A percentile compares a stretch with the other conserved stretches of the same genome.
These are phyloP conservation scores for Aschersonia sp. DNA, from an alignment of 2,329 filamentous ascomycete species.

Conservation along the genomic window DNA sequence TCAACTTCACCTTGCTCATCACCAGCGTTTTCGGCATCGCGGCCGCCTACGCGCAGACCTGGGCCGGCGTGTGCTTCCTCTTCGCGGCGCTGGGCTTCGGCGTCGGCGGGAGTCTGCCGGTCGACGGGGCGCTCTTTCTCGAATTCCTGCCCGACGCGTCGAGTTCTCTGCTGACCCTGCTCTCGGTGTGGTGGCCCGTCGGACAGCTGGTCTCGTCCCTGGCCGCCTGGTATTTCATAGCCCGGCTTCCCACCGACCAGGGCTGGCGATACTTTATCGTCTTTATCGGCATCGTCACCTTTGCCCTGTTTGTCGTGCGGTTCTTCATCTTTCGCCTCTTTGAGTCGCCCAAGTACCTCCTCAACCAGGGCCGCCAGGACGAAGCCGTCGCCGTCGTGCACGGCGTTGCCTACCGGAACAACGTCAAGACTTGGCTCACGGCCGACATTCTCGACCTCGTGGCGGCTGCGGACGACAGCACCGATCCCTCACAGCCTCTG, in stretches of 20 bases:
- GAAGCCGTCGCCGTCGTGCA: conserved; percentile 73
- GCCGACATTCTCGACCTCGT: conserved; percentile 50
- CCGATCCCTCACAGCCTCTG: conserved; percentile 7
- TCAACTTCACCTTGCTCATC: conserved; percentile 67
- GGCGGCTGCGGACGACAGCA: conserved; percentile 25
- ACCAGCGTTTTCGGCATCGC: conserved; percentile 61
- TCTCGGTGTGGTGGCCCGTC: conserved; percentile 81
- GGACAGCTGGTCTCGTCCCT: conserved; percentile 62
- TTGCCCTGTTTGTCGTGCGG: conserved; percentile 63
- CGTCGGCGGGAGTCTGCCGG: conserved; percentile 62
- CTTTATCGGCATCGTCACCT: conserved; percentile 56
- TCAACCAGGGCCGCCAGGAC: conserved; percentile 59
- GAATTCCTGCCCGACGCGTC: conserved; percentile 68
- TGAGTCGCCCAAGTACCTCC: conserved; percentile 74
- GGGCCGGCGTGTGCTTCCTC: conserved; percentile 47
- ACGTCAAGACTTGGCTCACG: conserved; percentile 59
- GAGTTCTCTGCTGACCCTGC: conserved; percentile 58
- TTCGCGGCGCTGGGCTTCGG: conserved; percentile 51
- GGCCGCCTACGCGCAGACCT: conserved; percentile 52
- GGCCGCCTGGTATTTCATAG: conserved; percentile 63
- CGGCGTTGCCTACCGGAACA: conserved; percentile 61
- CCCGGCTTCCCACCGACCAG: conserved; percentile 48
- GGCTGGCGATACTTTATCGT: conserved; percentile 67
- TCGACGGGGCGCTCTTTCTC: conserved; percentile 69
- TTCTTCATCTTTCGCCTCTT: conserved; percentile 71